Evolutionary conservation across 148 eudicot species (phyloP).

Genomic region (Pharnaceum exiguum): DNA sequence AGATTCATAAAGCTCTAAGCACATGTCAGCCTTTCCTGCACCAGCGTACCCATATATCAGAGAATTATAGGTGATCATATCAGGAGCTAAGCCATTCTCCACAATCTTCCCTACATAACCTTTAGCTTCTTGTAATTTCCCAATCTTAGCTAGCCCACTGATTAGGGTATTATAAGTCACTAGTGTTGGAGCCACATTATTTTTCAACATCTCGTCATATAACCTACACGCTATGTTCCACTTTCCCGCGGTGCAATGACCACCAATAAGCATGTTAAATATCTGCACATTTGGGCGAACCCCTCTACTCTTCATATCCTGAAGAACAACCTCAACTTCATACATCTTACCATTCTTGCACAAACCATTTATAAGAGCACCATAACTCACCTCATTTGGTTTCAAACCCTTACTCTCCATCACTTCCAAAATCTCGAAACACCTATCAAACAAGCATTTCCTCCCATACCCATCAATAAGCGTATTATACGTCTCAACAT

Average conservation of each 20-base stretch:
- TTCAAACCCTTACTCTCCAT: constrained; percentile 57
- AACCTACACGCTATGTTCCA: constrained; percentile 41
- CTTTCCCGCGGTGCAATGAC: constrained; percentile 56
- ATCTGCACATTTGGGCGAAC: constrained; percentile 53
- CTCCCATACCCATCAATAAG: constrained; percentile 69
- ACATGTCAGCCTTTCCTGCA: constrained; percentile 38
- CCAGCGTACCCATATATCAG: constrained; percentile 52
- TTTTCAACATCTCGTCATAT: constrained; percentile 52
- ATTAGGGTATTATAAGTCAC: constrained; percentile 75
- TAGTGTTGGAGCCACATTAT: constrained; percentile 50
- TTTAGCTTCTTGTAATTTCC: constrained; percentile 64
- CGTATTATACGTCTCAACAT: constrained; percentile 62
- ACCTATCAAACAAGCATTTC: constrained; percentile 41
- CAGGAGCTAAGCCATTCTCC: constrained; percentile 53
- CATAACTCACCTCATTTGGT: constrained; percentile 67
- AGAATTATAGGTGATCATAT: constrained; percentile 64
- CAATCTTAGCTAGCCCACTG: constrained; percentile 63
- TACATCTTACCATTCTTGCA: constrained; percentile 66
- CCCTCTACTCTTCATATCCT: constrained; percentile 61
- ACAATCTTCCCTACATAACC: constrained; percentile 37
- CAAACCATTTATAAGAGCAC: constrained; percentile 63
- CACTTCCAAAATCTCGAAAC: constrained; percentile 61
- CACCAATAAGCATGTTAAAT: constrained; percentile 74
- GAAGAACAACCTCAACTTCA: constrained; percentile 64
- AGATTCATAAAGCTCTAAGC: constrained; percentile 49